Conservation (phyloP, 306 rosid species). For the Luffa acutangula region DNA sequence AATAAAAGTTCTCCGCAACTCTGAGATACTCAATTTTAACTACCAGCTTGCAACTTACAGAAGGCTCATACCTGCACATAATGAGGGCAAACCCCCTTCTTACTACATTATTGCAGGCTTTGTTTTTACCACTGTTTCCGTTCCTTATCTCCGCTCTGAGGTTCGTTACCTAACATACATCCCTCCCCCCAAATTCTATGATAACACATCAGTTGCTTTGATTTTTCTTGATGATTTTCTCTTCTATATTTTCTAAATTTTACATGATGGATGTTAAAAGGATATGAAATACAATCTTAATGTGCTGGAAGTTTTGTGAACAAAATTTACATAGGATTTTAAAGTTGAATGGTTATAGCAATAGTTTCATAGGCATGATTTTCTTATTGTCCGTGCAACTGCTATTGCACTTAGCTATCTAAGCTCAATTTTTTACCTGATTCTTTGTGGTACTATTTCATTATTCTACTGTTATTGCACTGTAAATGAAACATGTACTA, state of each 20-base stretch:
- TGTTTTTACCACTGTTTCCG: conserved; percentile 75
- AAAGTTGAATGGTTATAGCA: neutral
- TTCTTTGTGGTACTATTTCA: neutral
- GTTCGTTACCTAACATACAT: conserved; percentile 25
- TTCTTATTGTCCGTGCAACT: neutral
- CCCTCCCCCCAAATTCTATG: neutral
- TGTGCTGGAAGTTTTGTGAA: neutral
- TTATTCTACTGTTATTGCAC: neutral
- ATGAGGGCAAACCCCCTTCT: conserved; percentile 86
- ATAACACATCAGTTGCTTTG: neutral
- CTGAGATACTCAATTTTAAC: conserved; percentile 37
- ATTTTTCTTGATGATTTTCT: neutral
- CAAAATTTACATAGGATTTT: neutral
- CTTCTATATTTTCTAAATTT: neutral
- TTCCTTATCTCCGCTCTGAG: conserved; percentile 98
- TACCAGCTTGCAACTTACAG: conserved; percentile 57
- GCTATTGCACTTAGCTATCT: neutral
- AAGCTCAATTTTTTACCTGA: neutral
- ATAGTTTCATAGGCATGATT: neutral
- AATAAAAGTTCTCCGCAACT: conserved; percentile 59
- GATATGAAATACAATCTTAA: neutral
- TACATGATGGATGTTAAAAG: neutral
- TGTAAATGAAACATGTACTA: neutral
- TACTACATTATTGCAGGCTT: conserved; percentile 91
- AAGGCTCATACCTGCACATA: conserved; percentile 85